Conservation (phyloP, 257 asterid genomes). For the Jacaranda mimosifolia region DNA sequence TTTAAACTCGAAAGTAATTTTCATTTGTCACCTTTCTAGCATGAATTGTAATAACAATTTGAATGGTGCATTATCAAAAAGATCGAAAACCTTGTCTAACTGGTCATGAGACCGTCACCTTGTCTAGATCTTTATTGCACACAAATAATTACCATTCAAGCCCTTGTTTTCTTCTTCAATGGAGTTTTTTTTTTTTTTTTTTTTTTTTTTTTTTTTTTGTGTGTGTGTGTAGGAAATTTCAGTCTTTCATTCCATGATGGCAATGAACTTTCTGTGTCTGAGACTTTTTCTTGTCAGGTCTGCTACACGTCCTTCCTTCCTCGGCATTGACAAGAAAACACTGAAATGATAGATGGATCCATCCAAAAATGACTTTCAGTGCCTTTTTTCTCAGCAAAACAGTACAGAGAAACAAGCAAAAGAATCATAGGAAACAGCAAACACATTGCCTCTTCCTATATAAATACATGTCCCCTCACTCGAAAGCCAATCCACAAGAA, state of each 20-base stretch:
- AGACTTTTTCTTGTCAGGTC: constrained; percentile 42
- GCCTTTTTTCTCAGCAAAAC: constrained; percentile 37
- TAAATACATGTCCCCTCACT: constrained; percentile 42
- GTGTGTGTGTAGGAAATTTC: background rate
- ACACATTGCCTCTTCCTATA: constrained; percentile 48
- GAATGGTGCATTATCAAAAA: too few species aligned
- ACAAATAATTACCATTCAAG: background rate
- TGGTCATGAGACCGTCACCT: background rate
- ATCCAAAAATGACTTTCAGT: constrained; percentile 59
- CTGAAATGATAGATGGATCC: constrained; percentile 80
- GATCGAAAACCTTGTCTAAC: too few species aligned
- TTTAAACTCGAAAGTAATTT: too few species aligned
- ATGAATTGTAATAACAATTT: background rate
- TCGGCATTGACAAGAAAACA: constrained; percentile 85
- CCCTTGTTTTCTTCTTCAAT: background rate
- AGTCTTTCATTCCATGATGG: constrained; percentile 32
- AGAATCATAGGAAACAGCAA: constrained; percentile 13
- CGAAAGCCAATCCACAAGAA: constrained; percentile 38
- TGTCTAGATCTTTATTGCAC: background rate
- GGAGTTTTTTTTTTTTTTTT: too few species aligned
- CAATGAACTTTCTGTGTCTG: constrained; percentile 37
- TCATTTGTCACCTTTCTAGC: background rate
- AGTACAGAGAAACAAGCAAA: constrained; percentile 21
- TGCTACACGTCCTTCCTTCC: constrained; percentile 67
- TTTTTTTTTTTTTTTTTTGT: too few species aligned